A percentile compares a stretch with the other conserved stretches of the same genome.
phyloP scores from a whole-genome alignment of 2,329 filamentous ascomycete species.

The Trichophyton rubrum region DNA sequence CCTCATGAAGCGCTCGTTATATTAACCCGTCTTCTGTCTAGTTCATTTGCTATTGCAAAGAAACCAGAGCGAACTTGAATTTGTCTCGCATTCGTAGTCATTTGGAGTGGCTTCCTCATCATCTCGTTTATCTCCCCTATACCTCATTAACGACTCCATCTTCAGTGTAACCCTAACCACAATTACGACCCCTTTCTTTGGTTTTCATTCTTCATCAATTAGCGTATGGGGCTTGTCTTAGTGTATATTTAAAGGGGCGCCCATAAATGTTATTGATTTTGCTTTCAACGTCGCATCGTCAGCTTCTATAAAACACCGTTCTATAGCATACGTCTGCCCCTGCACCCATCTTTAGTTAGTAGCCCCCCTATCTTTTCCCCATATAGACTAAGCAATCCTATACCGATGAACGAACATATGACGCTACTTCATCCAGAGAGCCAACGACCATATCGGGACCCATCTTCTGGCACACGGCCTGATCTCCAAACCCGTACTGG shows the following conservation, averaged over 20 bases:
- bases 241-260: background rate
- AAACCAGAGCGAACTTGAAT: background rate
- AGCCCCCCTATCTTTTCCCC: background rate
- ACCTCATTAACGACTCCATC: background rate
- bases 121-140: background rate
- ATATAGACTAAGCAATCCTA: background rate
- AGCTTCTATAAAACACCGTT: background rate
- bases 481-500: conserved; percentile 10
- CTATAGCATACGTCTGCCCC: background rate
- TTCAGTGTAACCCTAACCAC: background rate
- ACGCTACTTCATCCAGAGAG: conserved; percentile 6
- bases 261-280: background rate
- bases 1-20: background rate
- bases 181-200: background rate
- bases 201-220: background rate
- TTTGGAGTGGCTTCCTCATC: background rate
- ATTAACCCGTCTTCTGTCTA: background rate
- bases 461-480: conserved; percentile 4
- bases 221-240: background rate
- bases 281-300: background rate
- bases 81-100: background rate
- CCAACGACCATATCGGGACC: conserved; percentile 7
- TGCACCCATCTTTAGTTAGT: background rate
- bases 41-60: conserved; percentile 4
- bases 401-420: background rate